phyloP scores from a whole-genome alignment of 768 basidiomycete species.

The Termitomyces sp. region DNA sequence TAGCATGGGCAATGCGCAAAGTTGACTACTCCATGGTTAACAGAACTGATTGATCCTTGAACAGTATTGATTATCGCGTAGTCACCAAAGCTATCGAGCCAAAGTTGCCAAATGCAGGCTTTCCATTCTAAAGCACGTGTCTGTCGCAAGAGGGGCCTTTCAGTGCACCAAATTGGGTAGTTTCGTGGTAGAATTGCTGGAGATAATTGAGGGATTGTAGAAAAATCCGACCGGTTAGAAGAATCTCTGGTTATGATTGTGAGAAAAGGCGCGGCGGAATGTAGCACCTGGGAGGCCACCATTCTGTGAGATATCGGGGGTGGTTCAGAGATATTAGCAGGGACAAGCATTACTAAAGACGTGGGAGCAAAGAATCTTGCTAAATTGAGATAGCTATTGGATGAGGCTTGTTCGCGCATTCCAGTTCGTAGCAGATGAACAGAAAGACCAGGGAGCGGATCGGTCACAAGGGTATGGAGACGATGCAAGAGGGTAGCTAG shows the following conservation, averaged over 20 bases:
- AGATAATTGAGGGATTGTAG: constrained; percentile 38
- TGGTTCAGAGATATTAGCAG: constrained; percentile 35
- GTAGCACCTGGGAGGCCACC: constrained; percentile 8
- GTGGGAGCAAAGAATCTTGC: constrained; percentile 59
- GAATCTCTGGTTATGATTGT: constrained; percentile 23
- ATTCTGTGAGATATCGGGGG: constrained; percentile 17
- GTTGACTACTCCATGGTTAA: constrained; percentile 7
- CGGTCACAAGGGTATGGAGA: constrained; percentile 22
- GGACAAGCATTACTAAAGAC: constrained; percentile 47
- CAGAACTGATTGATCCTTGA: constrained; percentile 12
- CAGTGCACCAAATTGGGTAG: constrained; percentile 59
- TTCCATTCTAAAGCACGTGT: constrained; percentile 55
- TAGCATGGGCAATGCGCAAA: constrained; percentile 1
- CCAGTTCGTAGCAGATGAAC: constrained; percentile 47
- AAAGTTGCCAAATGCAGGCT: constrained; percentile 65
- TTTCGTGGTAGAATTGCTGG: constrained; percentile 44
- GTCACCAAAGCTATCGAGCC: constrained; percentile 51
- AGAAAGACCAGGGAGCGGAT: constrained; percentile 28
- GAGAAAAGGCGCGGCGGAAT: constrained; percentile 14
- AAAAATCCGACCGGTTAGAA: constrained; percentile 23
- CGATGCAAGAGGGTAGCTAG: constrained; percentile 25
- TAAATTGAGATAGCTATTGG: constrained; percentile 59
- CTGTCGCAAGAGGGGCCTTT: constrained; percentile 44
- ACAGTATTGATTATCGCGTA: constrained; percentile 23
- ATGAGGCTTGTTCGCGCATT: constrained; percentile 31